phyloP scores from a whole-genome alignment of 345 rosid genomes.

The Acer yangbiense region DNA sequence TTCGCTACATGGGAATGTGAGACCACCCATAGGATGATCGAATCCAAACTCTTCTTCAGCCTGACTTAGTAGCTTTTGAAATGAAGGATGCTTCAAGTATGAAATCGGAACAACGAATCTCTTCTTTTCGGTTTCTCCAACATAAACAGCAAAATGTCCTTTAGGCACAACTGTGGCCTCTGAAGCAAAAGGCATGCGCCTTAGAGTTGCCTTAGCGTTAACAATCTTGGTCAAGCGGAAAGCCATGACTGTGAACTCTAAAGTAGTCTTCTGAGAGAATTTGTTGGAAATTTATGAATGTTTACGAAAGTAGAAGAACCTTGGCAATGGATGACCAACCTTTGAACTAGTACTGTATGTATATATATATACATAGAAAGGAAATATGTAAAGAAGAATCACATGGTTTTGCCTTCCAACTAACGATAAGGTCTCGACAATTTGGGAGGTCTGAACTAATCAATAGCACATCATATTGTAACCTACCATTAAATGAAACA shows the following conservation, averaged over 20 bases:
- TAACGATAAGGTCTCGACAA: neutral
- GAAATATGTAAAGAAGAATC: neutral
- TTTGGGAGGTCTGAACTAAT: neutral
- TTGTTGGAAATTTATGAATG: neutral
- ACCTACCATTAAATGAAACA: neutral
- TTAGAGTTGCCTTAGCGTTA: neutral
- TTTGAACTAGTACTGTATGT: neutral
- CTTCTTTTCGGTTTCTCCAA: slow-evolving; percentile 40
- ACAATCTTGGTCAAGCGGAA: slow-evolving; percentile 1
- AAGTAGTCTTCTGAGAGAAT: neutral
- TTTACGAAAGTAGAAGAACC: neutral
- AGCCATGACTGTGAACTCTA: slow-evolving; percentile 3
- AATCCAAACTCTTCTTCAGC: slow-evolving; percentile 50
- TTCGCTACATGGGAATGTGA: slow-evolving; percentile 51
- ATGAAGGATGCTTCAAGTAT: slow-evolving; percentile 46
- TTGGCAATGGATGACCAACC: neutral
- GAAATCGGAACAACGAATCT: slow-evolving; percentile 47
- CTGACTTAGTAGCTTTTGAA: slow-evolving; percentile 38
- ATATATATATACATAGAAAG: slow-evolving; percentile 14
- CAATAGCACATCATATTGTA: neutral
- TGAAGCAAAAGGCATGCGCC: neutral
- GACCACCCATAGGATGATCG: slow-evolving; percentile 51
- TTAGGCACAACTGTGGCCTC: slow-evolving; percentile 33
- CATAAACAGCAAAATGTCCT: slow-evolving; percentile 48
- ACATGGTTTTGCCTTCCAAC: slow-evolving; percentile 34